These are phyloP conservation scores for Cyclotella atomus DNA, from an alignment of 108 stramenopile genomes.

Conservation along the genomic window DNA sequence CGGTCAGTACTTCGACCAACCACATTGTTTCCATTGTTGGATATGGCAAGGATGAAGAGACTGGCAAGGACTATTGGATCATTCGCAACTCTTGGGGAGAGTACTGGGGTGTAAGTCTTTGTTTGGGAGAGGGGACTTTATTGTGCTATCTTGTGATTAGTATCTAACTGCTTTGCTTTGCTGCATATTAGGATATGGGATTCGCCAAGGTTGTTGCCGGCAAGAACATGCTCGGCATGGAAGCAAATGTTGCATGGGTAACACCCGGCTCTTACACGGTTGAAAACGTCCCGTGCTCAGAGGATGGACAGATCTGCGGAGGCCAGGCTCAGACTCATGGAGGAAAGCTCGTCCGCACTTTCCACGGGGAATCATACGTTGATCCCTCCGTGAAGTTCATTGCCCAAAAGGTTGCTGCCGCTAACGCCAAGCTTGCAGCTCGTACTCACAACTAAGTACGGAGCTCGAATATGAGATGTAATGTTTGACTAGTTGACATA, in stretches of 20 bases:
- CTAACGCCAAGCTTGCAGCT: slow-evolving; percentile 1
- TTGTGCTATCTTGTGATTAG: no score
- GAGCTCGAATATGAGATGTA: no score
- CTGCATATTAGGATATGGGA: slow-evolving; percentile 53
- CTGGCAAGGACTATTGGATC: slow-evolving; percentile 84
- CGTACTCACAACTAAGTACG: background rate
- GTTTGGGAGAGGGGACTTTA: no score
- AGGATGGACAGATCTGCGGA: slow-evolving; percentile 63
- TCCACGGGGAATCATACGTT: slow-evolving; percentile 22
- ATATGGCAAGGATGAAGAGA: slow-evolving; percentile 82
- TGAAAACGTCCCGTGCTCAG: slow-evolving; percentile 55
- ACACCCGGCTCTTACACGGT: slow-evolving; percentile 72
- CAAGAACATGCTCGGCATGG: slow-evolving; percentile 82
- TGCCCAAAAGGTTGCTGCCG: slow-evolving; percentile 16
- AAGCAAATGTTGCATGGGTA: slow-evolving; percentile 80
- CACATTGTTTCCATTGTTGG: slow-evolving; percentile 93
- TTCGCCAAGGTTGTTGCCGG: slow-evolving; percentile 79
- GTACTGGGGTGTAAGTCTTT: slow-evolving; percentile 25
- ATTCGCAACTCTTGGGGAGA: slow-evolving; percentile 85
- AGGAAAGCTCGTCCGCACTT: background rate
- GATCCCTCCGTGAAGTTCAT: slow-evolving; percentile 34
- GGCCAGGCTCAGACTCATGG: slow-evolving; percentile 31
- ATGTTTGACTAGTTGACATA: no score
- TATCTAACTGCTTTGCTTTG: no score
- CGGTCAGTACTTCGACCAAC: slow-evolving; percentile 65